Conservation (phyloP, 352 stramenopile species). For the Globisporangium middletonii region DNA sequence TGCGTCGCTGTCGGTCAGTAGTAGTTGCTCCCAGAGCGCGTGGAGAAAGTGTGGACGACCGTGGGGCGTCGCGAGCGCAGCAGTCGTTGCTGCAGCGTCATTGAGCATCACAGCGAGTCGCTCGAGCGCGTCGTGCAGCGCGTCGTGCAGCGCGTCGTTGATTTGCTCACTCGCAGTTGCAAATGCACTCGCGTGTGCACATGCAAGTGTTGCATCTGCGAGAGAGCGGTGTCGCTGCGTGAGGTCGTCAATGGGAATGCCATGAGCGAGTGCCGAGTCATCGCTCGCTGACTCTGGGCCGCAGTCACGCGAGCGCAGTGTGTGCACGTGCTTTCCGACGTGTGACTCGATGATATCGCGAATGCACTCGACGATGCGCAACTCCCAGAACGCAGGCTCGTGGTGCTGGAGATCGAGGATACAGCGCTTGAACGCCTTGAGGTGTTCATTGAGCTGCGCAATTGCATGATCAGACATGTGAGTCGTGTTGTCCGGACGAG, state of each 20-base stretch:
- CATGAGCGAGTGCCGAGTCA: not conserved
- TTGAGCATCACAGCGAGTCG: constrained; percentile 1
- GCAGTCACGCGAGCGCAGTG: not conserved
- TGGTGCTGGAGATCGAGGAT: constrained; percentile 22
- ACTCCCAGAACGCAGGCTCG: constrained; percentile 54
- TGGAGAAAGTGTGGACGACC: constrained; percentile 5
- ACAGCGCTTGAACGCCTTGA: constrained; percentile 26
- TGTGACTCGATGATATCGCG: constrained; percentile 16
- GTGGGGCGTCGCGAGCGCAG: not conserved
- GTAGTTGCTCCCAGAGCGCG: constrained; percentile 2
- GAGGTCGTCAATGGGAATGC: not conserved
- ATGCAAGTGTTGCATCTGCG: not conserved
- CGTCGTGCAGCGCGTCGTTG: not conserved
- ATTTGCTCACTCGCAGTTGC: constrained; percentile 3
- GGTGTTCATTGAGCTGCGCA: constrained; percentile 20
- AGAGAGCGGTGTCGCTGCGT: not conserved
- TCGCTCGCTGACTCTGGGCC: not conserved
- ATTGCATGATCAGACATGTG: not conserved
- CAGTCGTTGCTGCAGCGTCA: not conserved
- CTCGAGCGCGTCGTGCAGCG: constrained; percentile 5
- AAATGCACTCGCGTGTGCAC: not conserved
- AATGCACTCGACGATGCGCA: constrained; percentile 39
- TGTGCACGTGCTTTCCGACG: not conserved
- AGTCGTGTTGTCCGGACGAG: too few species aligned
- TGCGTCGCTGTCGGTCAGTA: not conserved